Conservation (phyloP, 176 grass and related monocot species). For the Cymbopogon citratus region DNA sequence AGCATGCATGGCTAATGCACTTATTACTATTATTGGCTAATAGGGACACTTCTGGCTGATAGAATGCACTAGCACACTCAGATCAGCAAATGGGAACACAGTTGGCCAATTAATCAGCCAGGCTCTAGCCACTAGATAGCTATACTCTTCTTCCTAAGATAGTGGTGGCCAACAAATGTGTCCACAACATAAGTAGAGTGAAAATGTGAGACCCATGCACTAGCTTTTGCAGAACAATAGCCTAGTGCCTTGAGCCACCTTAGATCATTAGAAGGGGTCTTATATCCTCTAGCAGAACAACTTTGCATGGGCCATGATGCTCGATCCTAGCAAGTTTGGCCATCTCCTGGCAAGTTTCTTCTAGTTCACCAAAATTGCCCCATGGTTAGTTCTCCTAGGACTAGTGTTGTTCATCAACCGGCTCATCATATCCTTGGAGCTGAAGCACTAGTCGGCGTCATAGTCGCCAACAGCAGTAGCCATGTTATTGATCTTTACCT, state of each 20-base stretch:
- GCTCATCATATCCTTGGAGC: conserved; percentile 35
- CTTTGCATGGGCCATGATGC: conserved; percentile 35
- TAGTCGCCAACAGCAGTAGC: background rate
- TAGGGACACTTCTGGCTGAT: too few species aligned
- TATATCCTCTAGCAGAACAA: conserved; percentile 47
- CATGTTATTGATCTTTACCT: conserved; percentile 10
- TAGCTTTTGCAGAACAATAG: conserved; percentile 50
- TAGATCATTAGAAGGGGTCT: conserved; percentile 22
- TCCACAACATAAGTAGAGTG: background rate
- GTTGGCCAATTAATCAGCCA: too few species aligned
- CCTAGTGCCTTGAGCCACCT: conserved; percentile 26
- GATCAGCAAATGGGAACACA: too few species aligned
- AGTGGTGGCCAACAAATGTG: too few species aligned
- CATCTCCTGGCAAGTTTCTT: conserved; percentile 14
- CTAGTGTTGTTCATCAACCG: conserved; percentile 12
- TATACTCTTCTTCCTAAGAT: too few species aligned
- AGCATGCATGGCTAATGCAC: too few species aligned
- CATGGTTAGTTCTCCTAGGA: background rate
- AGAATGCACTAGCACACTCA: too few species aligned
- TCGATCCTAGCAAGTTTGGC: background rate
- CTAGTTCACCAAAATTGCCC: background rate
- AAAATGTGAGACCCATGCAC: conserved; percentile 54
- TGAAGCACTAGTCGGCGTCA: conserved; percentile 23
- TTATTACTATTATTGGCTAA: too few species aligned
- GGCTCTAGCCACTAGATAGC: too few species aligned